Conservation (phyloP, 2,329 filamentous ascomycete genomes). For the Neofusicoccum sp. region DNA sequence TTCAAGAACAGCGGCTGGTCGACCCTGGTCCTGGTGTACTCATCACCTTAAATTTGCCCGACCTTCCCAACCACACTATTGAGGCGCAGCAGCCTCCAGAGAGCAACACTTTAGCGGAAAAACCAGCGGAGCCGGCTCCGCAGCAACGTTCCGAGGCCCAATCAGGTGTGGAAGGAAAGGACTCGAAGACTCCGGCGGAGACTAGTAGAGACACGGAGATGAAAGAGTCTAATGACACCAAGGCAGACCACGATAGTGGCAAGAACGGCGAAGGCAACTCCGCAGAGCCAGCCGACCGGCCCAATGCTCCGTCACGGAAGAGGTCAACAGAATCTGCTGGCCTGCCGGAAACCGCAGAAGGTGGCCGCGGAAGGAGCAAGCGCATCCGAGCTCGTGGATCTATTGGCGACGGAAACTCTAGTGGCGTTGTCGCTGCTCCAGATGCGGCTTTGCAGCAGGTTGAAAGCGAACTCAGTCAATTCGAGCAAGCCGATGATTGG, state of each 20-base stretch:
- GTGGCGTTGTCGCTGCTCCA: conserved; percentile 48
- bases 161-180: background rate
- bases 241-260: background rate
- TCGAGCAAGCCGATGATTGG: conserved; percentile 56
- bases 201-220: conserved; percentile 26
- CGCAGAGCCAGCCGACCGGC: conserved; percentile 28
- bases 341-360: conserved; percentile 57
- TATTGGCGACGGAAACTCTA: conserved; percentile 46
- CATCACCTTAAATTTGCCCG: conserved; percentile 44
- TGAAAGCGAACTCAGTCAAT: conserved; percentile 54
- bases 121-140: background rate
- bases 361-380: conserved; percentile 58
- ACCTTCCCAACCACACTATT: background rate
- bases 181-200: background rate
- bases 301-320: conserved; percentile 52
- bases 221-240: conserved; percentile 20
- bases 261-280: background rate
- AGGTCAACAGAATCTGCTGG: conserved; percentile 60
- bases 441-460: conserved; percentile 53
- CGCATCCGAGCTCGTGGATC: conserved; percentile 61
- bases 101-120: background rate
- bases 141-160: background rate
- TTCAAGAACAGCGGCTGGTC: conserved; percentile 37
- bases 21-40: conserved; percentile 37
- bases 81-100: background rate